Evolutionary conservation across 1,284 basidiomycete genomes (phyloP), one percentile per base, ranked within the genome.

Genomic region (Sanghuangporus sanghuang): DNA sequence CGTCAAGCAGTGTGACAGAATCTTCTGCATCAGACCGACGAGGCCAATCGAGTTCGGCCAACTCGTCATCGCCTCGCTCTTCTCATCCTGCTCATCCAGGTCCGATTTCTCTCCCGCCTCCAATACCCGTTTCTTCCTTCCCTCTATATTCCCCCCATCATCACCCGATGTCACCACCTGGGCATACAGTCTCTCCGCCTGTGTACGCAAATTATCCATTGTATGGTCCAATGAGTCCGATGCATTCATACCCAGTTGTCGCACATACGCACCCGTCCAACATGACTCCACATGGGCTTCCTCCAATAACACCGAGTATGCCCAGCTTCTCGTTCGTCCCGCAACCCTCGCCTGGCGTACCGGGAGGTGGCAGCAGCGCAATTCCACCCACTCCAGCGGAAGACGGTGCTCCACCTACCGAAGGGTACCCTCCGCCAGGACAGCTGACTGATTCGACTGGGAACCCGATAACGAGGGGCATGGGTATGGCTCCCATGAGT

Each of bases 261-360:
- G 27, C 36, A 11, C 61, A 62, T 21, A 55, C 46, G 55, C 57
- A 64, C 23, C 36, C 48, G 27, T 21, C 52, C 6, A 74, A 72
- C 57, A 79, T 84, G 69, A 90, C 87, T 11, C 86, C 87, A 35
- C 85, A 85, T 67, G 89, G 88, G 0, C 75, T 90, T 8, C 87
- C 87, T 21, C 87, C 88, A 1, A 89, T 92, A 61, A 92, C 89
- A 32, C 89, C 89, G 1, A 86, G 85, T 67, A 92, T 92, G 89
- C 89, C 89, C 6, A 81, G 86, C 9, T 92, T 91, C 74, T 84
- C 81, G 23, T 90, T 90, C 73, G 75, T 83, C 46, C 79, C 81
- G 48, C 82, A 84, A 49, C 73, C 69, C 46, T 73, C 70, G 23
- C 72, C 75, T 2, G 69, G 54, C 21, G 57, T 39, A 16, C n/a